Evolutionary conservation across 805 yeast genomes (phyloP), one percentile per base, ranked within the genome.

Genomic region (Yarrowia yakushimensis): DNA sequence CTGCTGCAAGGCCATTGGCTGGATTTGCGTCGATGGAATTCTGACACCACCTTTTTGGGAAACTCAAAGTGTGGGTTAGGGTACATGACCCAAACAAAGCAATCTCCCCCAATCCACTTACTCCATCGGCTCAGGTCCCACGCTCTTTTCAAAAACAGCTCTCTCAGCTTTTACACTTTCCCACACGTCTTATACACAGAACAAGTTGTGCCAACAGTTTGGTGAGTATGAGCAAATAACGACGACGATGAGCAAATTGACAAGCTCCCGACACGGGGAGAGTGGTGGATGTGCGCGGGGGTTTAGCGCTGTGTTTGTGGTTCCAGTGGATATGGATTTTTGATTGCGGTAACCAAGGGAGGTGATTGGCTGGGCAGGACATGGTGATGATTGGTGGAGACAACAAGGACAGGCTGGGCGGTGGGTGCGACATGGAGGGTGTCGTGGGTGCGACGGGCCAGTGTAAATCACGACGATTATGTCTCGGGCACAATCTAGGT

Each of bases 81-180:
- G 28, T 6, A 2, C 2, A 11, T 2, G 2, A 1, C 17, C 59
- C 42, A 5, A 11, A 11, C 1, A 1, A 3, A 2, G 59, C 3
- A 36, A 1, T 2, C 22, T 11, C 12, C 59, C 59, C 59, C 36
- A 52, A 4, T 36, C 23, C 59, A 52, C 28, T 18, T 52, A 27
- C 59, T 13, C 11, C 23, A 23, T 52, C 25, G 17, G 43, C 43
- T 10, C 18, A 23, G 43, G 11, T n/a, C 59, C 43, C 43, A 22
- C 59, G 59, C 43, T 36, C 43, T 52, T 52, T 36, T 48, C 41
- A 48, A 48, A 52, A 52, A 52, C 43, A 34, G 59, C 43, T 52
- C 59, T 52, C 43, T 43, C 59, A 33, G 59, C 59, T 52, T 52
- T 52, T 52, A 52, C 59, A 52, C 59, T 52, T 52, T 52, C 59